Percentiles rank a stretch among this genome's conserved stretches.
Conservation (phyloP, 768 basidiomycete species). For the Chlorophyllum brunneum region DNA sequence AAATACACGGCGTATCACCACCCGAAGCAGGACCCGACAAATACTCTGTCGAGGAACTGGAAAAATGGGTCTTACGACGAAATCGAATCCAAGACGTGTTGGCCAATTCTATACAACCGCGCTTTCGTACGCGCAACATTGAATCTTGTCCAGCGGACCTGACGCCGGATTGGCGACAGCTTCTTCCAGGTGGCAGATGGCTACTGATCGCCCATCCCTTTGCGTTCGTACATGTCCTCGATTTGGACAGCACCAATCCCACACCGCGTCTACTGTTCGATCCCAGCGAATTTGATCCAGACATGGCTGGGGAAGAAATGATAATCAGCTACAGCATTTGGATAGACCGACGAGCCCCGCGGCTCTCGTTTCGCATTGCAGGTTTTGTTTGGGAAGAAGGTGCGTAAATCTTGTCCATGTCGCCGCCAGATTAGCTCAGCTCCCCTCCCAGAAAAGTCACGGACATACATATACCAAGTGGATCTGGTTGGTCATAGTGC, state of each 20-base stretch:
- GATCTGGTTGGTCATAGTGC: not conserved
- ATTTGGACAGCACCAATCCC: not conserved
- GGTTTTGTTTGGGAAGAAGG: not conserved
- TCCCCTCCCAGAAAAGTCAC: not conserved
- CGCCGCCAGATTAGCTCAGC: not conserved
- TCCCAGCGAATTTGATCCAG: not conserved
- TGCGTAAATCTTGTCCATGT: not conserved
- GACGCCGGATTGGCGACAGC: not conserved
- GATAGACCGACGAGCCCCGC: not conserved
- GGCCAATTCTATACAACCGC: not conserved
- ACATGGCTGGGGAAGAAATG: not conserved
- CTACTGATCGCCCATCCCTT: not conserved
- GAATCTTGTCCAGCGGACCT: not conserved
- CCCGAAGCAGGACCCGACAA: not conserved
- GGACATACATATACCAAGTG: not conserved
- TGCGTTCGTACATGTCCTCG: not conserved
- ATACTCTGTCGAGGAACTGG: not conserved
- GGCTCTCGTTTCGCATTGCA: not conserved
- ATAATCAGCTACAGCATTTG: not conserved
- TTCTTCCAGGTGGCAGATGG: not conserved
- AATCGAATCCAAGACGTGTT: not conserved
- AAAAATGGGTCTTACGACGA: not conserved
- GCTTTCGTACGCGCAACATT: not conserved
- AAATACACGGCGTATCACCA: not conserved
- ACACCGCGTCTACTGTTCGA: not conserved